phyloP scores from a whole-genome alignment of 306 rosid species.

The Lathyrus aphaca region DNA sequence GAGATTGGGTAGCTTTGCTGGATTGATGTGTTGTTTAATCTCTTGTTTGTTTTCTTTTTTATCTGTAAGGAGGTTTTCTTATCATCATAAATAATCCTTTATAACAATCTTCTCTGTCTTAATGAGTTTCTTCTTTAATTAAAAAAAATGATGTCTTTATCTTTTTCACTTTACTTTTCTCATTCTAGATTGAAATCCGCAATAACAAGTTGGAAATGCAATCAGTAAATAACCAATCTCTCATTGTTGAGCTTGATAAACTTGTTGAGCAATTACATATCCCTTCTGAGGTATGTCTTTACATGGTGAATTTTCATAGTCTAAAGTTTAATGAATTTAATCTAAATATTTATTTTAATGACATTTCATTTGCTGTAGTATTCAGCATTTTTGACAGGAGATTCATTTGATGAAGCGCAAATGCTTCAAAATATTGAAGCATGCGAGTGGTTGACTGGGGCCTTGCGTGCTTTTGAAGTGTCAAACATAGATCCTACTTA shows the following conservation, averaged over 20 bases:
- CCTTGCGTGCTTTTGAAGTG: slow-evolving; percentile 67
- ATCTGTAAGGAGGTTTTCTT: slow-evolving; percentile 25
- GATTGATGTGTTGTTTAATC: slow-evolving; percentile 12
- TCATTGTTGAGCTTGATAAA: slow-evolving; percentile 84
- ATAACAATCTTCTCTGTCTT: slow-evolving; percentile 24
- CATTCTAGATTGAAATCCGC: slow-evolving; percentile 86
- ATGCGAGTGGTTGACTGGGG: slow-evolving; percentile 84
- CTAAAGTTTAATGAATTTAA: slow-evolving; percentile 31
- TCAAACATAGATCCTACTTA: slow-evolving; percentile 71
- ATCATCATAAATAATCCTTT: slow-evolving; percentile 9
- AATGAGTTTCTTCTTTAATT: slow-evolving; percentile 18
- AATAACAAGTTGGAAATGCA: slow-evolving; percentile 95
- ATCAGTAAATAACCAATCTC: slow-evolving; percentile 78
- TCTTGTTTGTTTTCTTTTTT: slow-evolving; percentile 18
- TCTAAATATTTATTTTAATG: slow-evolving; percentile 39
- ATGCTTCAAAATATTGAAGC: slow-evolving; percentile 87
- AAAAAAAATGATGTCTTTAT: slow-evolving; percentile 18
- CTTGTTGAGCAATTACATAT: slow-evolving; percentile 76
- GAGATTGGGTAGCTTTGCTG: slow-evolving; percentile 28
- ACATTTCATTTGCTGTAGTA: slow-evolving; percentile 61
- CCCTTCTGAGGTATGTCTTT: slow-evolving; percentile 79
- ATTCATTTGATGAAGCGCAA: slow-evolving; percentile 71
- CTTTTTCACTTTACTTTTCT: slow-evolving; percentile 37
- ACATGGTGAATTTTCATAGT: slow-evolving; percentile 18
- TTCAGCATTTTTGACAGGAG: slow-evolving; percentile 83